Evolutionary conservation across 2,329 filamentous ascomycete genomes (phyloP).

Genomic region (Diaporthe destruens): DNA sequence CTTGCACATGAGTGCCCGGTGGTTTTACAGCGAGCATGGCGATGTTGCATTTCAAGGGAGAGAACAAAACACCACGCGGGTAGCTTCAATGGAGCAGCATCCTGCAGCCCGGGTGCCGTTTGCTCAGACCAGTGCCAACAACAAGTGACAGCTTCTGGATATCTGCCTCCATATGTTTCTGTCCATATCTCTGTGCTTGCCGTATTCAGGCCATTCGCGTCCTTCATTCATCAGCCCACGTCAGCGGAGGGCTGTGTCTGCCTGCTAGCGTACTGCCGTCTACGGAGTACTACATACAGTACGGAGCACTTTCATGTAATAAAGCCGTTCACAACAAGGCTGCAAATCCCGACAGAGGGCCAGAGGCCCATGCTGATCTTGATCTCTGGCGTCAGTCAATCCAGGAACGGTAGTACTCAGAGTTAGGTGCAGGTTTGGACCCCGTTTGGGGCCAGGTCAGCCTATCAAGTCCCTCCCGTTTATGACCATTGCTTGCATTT

Average conservation of each 20-base stretch:
- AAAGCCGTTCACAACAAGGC: constrained; percentile 22
- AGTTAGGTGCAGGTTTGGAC: not conserved
- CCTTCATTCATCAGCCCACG: constrained; percentile 8
- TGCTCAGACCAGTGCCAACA: not conserved
- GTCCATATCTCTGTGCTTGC: not conserved
- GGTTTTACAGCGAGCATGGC: not conserved
- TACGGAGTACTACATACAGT: not conserved
- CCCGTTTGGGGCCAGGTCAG: not conserved
- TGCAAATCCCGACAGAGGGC: constrained; percentile 9
- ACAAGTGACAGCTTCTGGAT: not conserved
- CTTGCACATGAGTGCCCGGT: no score
- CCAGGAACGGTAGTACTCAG: constrained; percentile 21
- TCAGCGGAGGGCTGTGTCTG: not conserved
- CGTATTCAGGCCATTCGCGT: not conserved
- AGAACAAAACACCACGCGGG: not conserved
- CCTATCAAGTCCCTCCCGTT: constrained; percentile 39
- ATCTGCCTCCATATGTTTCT: not conserved
- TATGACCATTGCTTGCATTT: constrained; percentile 30
- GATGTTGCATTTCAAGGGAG: not conserved
- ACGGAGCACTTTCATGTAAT: constrained; percentile 11
- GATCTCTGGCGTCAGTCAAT: not conserved
- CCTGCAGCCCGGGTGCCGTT: not conserved
- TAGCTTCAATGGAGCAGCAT: not conserved
- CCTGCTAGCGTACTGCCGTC: not conserved
- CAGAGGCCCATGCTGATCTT: constrained; percentile 14